Conservation (phyloP, 305 asterid species). For the Fraxinus floribunda region DNA sequence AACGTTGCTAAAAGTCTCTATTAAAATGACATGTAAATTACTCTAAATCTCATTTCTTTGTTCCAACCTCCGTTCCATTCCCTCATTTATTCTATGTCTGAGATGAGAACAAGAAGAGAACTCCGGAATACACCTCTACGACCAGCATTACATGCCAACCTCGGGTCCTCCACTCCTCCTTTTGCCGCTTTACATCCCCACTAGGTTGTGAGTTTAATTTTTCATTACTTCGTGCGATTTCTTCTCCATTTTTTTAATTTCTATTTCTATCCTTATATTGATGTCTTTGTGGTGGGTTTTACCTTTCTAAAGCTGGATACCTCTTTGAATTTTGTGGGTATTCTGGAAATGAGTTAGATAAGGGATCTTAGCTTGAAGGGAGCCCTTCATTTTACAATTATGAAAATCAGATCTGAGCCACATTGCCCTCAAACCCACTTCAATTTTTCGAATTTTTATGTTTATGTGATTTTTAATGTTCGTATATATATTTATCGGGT, state of each 20-base stretch:
- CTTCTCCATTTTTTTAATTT: not conserved
- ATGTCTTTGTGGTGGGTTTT: not conserved
- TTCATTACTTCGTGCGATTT: no score
- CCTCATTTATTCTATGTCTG: no score
- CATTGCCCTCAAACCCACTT: constrained; percentile 26
- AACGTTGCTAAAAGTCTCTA: no score
- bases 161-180: no score
- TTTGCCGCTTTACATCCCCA: no score
- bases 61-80: no score
- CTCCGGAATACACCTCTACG: no score
- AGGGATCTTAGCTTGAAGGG: constrained; percentile 25
- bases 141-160: no score
- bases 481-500: not conserved
- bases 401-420: constrained; percentile 51
- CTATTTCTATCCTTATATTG: not conserved
- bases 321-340: constrained; percentile 5
- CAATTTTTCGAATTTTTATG: not conserved
- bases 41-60: no score
- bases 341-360: constrained; percentile 22
- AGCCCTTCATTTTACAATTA: constrained; percentile 29
- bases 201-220: no score
- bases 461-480: constrained; percentile 17
- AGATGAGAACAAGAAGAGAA: no score
- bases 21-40: no score
- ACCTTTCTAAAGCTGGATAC: not conserved